Percentiles rank a stretch among this genome's conserved stretches.
Conservation (phyloP, 148 eudicot genomes). For the Chenopodium quinoa region DNA sequence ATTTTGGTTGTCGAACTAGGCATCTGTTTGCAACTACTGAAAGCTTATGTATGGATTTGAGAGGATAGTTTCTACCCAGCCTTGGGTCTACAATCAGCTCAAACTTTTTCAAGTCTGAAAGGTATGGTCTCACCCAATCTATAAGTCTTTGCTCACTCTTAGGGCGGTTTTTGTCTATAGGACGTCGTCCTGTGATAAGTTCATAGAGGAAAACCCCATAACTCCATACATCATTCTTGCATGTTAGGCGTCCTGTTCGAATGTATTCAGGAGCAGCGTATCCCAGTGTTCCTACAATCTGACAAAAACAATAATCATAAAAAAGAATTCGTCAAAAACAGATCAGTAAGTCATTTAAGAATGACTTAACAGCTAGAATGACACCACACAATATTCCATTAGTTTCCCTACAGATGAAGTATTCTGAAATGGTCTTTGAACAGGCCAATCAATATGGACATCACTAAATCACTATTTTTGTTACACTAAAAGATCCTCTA, state of each 20-base stretch:
- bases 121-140: slow-evolving; percentile 81
- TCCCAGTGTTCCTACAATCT: slow-evolving; percentile 95
- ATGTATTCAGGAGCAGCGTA: slow-evolving; percentile 97
- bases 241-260: slow-evolving; percentile 82
- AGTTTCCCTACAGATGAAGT: background rate
- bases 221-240: slow-evolving; percentile 90
- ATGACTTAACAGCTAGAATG: background rate
- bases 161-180: slow-evolving; percentile 77
- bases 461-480: background rate
- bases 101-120: slow-evolving; percentile 71
- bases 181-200: slow-evolving; percentile 86
- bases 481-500: background rate
- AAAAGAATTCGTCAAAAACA: background rate
- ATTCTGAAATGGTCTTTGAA: background rate
- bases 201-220: slow-evolving; percentile 91
- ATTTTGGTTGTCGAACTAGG: slow-evolving; percentile 55
- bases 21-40: slow-evolving; percentile 77
- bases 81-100: slow-evolving; percentile 73
- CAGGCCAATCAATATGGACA: background rate
- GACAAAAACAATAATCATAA: slow-evolving; percentile 2
- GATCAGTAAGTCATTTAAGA: background rate
- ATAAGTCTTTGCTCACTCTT: slow-evolving; percentile 80
- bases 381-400: background rate
- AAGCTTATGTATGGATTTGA: slow-evolving; percentile 66
- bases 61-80: slow-evolving; percentile 49